These are phyloP conservation scores for Wickerhamomyces tratensis DNA, from an alignment of 805 yeast species.

Conservation along the genomic window DNA sequence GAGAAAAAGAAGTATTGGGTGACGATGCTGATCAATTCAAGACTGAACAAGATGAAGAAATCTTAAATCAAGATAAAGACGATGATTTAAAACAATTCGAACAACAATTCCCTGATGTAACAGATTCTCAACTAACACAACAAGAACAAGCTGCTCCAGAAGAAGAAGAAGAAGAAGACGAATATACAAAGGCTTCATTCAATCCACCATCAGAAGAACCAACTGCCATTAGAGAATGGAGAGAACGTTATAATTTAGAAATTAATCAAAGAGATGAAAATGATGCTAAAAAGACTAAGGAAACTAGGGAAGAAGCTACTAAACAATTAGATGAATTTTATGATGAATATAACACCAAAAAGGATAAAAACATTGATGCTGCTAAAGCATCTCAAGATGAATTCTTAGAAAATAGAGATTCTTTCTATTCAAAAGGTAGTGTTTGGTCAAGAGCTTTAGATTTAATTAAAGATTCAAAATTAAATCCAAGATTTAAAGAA, in stretches of 20 bases:
- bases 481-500: slow-evolving; percentile 20
- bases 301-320: slow-evolving; percentile 66
- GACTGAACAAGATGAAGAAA: slow-evolving; percentile 49
- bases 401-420: slow-evolving; percentile 67
- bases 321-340: slow-evolving; percentile 86
- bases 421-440: slow-evolving; percentile 65
- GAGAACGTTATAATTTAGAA: slow-evolving; percentile 68
- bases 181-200: slow-evolving; percentile 24
- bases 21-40: slow-evolving; percentile 47
- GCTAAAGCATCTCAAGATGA: slow-evolving; percentile 61
- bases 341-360: slow-evolving; percentile 80
- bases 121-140: slow-evolving; percentile 9
- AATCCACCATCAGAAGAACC: slow-evolving; percentile 32
- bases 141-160: slow-evolving; percentile 8
- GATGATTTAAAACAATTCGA: slow-evolving; percentile 51
- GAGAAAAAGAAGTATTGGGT: slow-evolving; percentile 62
- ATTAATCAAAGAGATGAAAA: slow-evolving; percentile 71
- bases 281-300: slow-evolving; percentile 51
- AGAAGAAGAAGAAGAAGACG: slow-evolving; percentile 36
- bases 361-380: slow-evolving; percentile 55
- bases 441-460: slow-evolving; percentile 70
- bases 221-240: slow-evolving; percentile 67
- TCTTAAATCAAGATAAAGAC: slow-evolving; percentile 31
- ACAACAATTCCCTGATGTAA: slow-evolving; percentile 55
- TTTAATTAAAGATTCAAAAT: slow-evolving; percentile 27